Evolutionary conservation across 768 basidiomycete species (phyloP).

Genomic region (Psilocybe cyanescens): DNA sequence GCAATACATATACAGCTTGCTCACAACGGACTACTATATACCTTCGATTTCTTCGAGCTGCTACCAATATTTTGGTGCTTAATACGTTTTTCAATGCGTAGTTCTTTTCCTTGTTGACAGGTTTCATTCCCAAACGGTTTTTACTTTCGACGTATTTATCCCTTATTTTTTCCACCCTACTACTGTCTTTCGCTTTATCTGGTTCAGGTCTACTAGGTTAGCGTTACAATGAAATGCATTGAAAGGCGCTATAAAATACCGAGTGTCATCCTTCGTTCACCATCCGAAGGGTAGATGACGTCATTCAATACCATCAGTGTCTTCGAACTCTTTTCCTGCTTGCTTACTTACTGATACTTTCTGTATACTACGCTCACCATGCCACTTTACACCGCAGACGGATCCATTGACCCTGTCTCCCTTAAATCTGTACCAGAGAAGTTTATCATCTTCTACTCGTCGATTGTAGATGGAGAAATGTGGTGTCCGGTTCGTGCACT

Average conservation of each 20-base stretch:
- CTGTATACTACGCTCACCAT: constrained; percentile 32
- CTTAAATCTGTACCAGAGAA: constrained; percentile 47
- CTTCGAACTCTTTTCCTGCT: not conserved
- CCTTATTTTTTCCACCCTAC: constrained; percentile 5
- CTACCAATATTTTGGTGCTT: constrained; percentile 42
- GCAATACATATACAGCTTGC: constrained; percentile 18
- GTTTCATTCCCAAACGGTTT: constrained; percentile 22
- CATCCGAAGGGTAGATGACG: constrained; percentile 19
- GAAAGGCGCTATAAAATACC: constrained; percentile 20
- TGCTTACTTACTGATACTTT: not conserved
- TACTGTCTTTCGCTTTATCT: constrained; percentile 23
- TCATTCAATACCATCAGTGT: constrained; percentile 6
- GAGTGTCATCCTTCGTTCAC: not conserved
- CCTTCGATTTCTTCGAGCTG: constrained; percentile 38
- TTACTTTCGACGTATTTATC: constrained; percentile 25
- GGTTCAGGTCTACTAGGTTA: constrained; percentile 15
- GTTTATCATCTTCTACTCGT: constrained; percentile 75
- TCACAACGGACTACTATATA: constrained; percentile 27
- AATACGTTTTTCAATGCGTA: constrained; percentile 41
- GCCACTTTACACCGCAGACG: constrained; percentile 50
- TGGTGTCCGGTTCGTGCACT: constrained; percentile 70
- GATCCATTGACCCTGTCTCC: constrained; percentile 36
- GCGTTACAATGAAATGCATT: constrained; percentile 29
- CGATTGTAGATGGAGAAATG: constrained; percentile 58
- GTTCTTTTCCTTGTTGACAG: constrained; percentile 35